Base-by-base conservation (phyloP, 495 filamentous ascomycete species). In the Aspergillus heteromorphus region DNA sequence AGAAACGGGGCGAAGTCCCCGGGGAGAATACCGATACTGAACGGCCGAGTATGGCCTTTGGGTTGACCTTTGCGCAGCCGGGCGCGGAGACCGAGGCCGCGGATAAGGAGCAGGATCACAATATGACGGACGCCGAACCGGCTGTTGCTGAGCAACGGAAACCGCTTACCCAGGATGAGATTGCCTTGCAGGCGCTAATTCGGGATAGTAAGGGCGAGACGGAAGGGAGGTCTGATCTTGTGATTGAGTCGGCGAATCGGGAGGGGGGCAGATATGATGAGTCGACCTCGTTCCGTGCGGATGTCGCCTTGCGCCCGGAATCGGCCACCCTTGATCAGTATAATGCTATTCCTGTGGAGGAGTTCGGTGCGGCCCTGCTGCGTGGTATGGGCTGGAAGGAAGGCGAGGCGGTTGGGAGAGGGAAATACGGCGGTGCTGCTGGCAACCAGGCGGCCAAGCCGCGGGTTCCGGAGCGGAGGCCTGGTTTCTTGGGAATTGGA, bases 381-480 rank as follows among this genome's bases (percentile, higher is more conserved):
- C 81, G 89, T 6, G 89, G 90, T 10, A 95, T 96, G 84, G 93
- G 93, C 4, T 97, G 92, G 92, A 87, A 87, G 62, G 89, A 96
- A 54, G 92, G 92, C 1, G 83, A 92, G 54, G 69, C 79, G 18
- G 72, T 89, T 21, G 86, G 84, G 6, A 79, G 80, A 64, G 77
- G 81, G 11, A 72, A 77, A 17, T 78, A 75, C 48, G 70, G 73
- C 18, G 63, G 61, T 40, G 48, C 59, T 11, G 47, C 59, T 14
- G 49, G 50, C 11, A 62, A 72, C 2, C 61, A 68, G 25, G 65
- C 66, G n/a, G 71, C 62, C 20, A 66, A 71, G 14, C 64, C 71
- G 30, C 72, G 72, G 40, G 68, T 78, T 6, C 74, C 83, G 3
- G 78, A 87, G 64, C 79, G 83, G 29, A 78, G 91, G 19, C 87